Evolutionary conservation across 805 yeast genomes (phyloP), one percentile per base, ranked within the genome.

Genomic region (Starmerella riodocensis): DNA sequence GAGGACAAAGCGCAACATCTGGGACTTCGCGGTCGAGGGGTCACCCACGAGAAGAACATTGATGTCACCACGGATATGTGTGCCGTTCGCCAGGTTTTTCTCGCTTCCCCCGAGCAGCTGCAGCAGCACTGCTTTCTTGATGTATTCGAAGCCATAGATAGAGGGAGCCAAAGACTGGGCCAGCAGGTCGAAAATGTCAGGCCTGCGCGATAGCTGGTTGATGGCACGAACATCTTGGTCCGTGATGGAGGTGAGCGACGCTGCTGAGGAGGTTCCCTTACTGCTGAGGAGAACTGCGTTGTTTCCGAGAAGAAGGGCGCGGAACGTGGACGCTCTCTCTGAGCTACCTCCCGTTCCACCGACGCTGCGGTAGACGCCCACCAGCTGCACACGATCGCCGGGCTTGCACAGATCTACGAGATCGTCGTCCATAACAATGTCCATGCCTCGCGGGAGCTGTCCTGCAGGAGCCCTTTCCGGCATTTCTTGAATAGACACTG

Each of bases 401-500:
- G 98, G 97, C 58, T 91, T 91, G 34, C 82, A 79, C 40, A 62
- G 65, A 57, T 91, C 98, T 2, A 91, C 97, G 47, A 91, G 67
- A 57, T 91, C 98, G 54, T 86, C 96, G 58, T 88, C 95, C 53
- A 91, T 63, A n/a, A 88, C 73, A 19, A 88, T 79, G 55, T 91
- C 98, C 26, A 91, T 71, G 2, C 94, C 77, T 53, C 97, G 70
- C 26, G 98, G 98, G 47, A 91, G 67, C 62, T 88, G 97, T 41
- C 98, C 98, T 0, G 97, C 93, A 13, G 97, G 98, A 1, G 97
- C 95, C 47, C 78, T 69, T 63, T 91, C 97, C 1, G 98, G 97
- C 83, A 91, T 82, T 63, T 91, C 98, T 60, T 91, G 98, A 27
- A 91, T 78, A 0, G 95, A 74, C 27, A 91, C 71, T 29, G 84